These are phyloP conservation scores for barrel medic (Medicago truncatula) DNA, from an alignment of 306 rosid species.

Conservation along the genomic window MtrunA17r5.0-ANR NC_053049.1:3314001-3314500, in stretches of 20 bases:
- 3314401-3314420: constrained; percentile 22
- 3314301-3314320: not conserved
- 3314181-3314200: not conserved
- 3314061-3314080: too few species aligned
- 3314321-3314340: not conserved
- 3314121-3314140: not conserved
- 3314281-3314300: not conserved
- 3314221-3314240: not conserved
- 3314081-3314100: too few species aligned
- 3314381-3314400: constrained; percentile 43
- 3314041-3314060: not conserved
- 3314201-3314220: not conserved
- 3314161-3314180: too few species aligned
- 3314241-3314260: not conserved
- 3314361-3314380: constrained; percentile 44
- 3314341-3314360: not conserved
- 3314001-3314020: not conserved
- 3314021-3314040: not conserved
- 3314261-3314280: not conserved
- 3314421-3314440: constrained; percentile 47
- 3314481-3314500: constrained; percentile 36
- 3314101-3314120: not conserved
- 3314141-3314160: not conserved
- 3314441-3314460: constrained; percentile 54
- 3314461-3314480: constrained; percentile 9